These are phyloP conservation scores for Juncus effusus DNA, from an alignment of 176 grass and related monocot species.

Conservation along the genomic window DNA sequence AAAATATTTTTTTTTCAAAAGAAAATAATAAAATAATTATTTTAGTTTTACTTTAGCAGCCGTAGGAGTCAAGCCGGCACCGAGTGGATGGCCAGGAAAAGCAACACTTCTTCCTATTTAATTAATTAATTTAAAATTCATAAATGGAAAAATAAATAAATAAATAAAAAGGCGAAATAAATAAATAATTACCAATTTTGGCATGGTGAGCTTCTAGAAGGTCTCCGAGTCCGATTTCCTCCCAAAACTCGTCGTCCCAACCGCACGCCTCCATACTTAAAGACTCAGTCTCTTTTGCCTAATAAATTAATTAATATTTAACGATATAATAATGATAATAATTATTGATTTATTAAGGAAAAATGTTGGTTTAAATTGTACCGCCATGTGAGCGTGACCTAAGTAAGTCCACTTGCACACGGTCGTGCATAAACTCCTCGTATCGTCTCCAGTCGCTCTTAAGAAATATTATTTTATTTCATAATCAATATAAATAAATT, in stretches of 20 bases:
- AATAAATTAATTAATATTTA: no score
- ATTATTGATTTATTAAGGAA: no score
- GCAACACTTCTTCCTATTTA: constrained; percentile 82
- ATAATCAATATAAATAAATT: no score
- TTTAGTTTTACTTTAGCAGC: constrained; percentile 79
- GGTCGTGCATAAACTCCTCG: constrained; percentile 89
- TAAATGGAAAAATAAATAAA: constrained; percentile 1
- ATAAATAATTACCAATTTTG: constrained; percentile 67
- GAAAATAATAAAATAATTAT: constrained; percentile 1
- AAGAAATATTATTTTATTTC: constrained; percentile 11
- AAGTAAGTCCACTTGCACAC: constrained; percentile 97
- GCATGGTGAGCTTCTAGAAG: constrained; percentile 69
- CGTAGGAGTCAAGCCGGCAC: constrained; percentile 77
- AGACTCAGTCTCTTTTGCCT: constrained; percentile 60
- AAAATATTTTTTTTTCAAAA: constrained; percentile 25
- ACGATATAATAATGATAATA: no score
- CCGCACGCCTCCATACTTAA: constrained; percentile 84
- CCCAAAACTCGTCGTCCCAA: constrained; percentile 94
- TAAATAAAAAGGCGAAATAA: constrained; percentile 25
- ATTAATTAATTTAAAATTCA: constrained; percentile 21
- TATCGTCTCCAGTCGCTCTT: constrained; percentile 94
- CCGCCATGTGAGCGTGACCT: constrained; percentile 81
- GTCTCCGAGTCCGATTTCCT: constrained; percentile 89
- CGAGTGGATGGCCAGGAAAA: constrained; percentile 95
- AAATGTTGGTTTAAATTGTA: neutral